These are phyloP conservation scores for Beta vulgaris DNA, from an alignment of 148 eudicot genomes.

Conservation along the genomic window DNA sequence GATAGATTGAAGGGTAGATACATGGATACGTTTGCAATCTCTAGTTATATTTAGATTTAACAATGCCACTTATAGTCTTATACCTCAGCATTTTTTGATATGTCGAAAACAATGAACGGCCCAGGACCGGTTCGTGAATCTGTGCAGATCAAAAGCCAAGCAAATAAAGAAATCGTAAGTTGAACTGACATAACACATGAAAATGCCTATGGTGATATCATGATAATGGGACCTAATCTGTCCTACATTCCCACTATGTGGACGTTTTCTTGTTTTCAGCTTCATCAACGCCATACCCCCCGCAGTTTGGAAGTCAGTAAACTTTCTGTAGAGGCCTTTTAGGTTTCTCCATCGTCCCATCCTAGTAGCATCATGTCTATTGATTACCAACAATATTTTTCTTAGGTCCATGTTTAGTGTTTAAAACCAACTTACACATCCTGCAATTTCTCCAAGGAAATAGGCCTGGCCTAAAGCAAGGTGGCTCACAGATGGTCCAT, in stretches of 20 bases:
- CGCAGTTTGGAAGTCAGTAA: neutral
- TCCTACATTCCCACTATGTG: neutral
- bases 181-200: neutral
- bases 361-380: neutral
- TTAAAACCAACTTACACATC: neutral
- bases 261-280: neutral
- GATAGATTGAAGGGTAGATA: neutral
- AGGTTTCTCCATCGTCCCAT: neutral
- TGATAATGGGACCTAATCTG: neutral
- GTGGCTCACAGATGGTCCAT: too few relatives aligned
- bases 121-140: slow-evolving; percentile 76
- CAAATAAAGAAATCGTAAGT: neutral
- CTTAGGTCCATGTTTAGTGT: neutral
- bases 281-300: neutral
- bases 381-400: neutral
- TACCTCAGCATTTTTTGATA: slow-evolving; percentile 76
- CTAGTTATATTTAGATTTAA: neutral
- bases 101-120: slow-evolving; percentile 72
- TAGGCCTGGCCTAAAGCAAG: too few relatives aligned
- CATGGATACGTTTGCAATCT: neutral
- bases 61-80: neutral
- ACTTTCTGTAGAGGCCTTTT: neutral
- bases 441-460: neutral
- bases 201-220: neutral
- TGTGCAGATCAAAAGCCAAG: slow-evolving; percentile 31